Conservation (phyloP, 352 stramenopile genomes). For the Phytophthora boehmeriae region DNA sequence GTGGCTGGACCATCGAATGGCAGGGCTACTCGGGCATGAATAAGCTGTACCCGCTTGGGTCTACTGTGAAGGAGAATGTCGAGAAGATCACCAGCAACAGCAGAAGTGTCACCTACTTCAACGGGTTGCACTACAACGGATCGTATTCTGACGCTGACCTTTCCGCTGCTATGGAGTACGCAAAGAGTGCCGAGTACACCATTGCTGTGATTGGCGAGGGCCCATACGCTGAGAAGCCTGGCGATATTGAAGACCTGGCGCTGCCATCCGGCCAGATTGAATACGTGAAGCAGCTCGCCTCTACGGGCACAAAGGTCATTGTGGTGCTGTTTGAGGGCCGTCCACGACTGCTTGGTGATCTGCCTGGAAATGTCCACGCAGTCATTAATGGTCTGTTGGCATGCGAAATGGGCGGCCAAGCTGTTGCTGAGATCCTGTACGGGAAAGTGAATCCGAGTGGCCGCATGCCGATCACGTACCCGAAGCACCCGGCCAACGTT, state of each 20-base stretch:
- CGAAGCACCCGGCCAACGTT: constrained; percentile 45
- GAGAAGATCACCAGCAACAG: constrained; percentile 15
- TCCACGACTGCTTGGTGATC: constrained; percentile 56
- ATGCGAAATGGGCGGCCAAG: constrained; percentile 63
- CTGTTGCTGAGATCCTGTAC: constrained; percentile 72
- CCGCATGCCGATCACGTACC: constrained; percentile 60
- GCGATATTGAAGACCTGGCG: constrained; percentile 67
- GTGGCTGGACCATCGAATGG: constrained; percentile 80
- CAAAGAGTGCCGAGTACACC: constrained; percentile 17
- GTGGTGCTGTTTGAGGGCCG: constrained; percentile 72
- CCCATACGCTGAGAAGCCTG: constrained; percentile 57
- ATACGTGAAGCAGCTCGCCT: constrained; percentile 61
- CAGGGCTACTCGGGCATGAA: constrained; percentile 62
- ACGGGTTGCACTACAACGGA: constrained; percentile 45
- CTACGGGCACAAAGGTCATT: constrained; percentile 66
- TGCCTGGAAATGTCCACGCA: constrained; percentile 50
- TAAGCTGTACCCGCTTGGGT: constrained; percentile 42
- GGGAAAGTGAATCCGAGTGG: constrained; percentile 1
- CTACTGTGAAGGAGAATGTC: constrained; percentile 47
- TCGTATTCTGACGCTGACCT: constrained; percentile 35
- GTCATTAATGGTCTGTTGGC: constrained; percentile 71
- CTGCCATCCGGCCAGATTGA: constrained; percentile 41
- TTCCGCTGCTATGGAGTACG: constrained; percentile 13
- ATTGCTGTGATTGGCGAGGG: constrained; percentile 36
- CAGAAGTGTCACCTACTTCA: constrained; percentile 41